phyloP scores from a whole-genome alignment of 2,329 filamentous ascomycete genomes.

The Penicillium expansum region DNA sequence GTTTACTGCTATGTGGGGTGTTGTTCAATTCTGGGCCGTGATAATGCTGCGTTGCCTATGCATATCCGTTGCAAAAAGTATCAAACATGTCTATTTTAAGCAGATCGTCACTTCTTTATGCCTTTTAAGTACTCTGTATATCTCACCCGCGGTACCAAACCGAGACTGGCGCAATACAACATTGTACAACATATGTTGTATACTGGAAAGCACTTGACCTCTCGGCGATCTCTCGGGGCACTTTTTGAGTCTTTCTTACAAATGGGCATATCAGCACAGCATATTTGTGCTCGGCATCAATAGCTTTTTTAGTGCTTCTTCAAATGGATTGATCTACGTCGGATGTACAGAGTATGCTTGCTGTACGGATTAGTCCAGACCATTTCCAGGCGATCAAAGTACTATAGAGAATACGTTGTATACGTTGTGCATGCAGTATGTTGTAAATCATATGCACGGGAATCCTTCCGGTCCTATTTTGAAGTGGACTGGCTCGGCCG shows the following conservation, averaged over 20 bases:
- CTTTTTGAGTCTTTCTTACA: background rate
- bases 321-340: background rate
- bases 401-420: background rate
- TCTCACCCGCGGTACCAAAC: background rate
- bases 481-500: background rate
- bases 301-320: background rate
- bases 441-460: background rate
- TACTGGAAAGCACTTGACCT: background rate
- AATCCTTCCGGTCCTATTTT: slow-evolving; percentile 3
- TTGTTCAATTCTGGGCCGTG: background rate
- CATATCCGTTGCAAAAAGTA: background rate
- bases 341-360: background rate
- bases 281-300: background rate
- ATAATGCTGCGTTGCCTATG: background rate
- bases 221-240: background rate
- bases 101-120: background rate
- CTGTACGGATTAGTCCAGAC: background rate
- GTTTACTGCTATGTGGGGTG: background rate
- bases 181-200: background rate
- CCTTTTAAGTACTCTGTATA: background rate
- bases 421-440: background rate
- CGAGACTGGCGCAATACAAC: background rate
- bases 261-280: background rate
- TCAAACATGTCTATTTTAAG: background rate
- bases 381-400: background rate